Evolutionary conservation across 495 filamentous ascomycete species (phyloP).

Genomic region (Aspergillus funiculosus): DNA sequence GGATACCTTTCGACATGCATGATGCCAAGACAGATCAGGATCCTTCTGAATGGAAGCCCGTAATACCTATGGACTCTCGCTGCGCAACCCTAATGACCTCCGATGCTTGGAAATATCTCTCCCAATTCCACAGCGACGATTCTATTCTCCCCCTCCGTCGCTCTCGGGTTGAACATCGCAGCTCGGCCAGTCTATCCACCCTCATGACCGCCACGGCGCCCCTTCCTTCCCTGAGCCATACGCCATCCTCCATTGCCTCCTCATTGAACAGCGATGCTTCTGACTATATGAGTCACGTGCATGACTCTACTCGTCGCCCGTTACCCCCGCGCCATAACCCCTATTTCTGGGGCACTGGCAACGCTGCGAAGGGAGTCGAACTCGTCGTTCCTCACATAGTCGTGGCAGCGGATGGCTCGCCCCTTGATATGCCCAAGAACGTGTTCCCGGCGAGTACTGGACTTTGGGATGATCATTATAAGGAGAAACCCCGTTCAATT

Average conservation of each 20-base stretch:
- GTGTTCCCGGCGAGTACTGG: conserved; percentile 33
- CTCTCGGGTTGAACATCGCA: conserved; percentile 23
- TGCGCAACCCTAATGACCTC: conserved; percentile 28
- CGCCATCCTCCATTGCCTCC: conserved; percentile 43
- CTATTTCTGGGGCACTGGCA: conserved; percentile 29
- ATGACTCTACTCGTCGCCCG: conserved; percentile 33
- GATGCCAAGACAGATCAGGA: conserved; percentile 48
- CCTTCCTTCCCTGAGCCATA: conserved; percentile 35
- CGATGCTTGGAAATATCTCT: conserved; percentile 47
- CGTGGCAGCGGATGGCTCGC: conserved; percentile 15
- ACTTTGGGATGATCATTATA: conserved; percentile 26
- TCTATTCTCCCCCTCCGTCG: conserved; percentile 26
- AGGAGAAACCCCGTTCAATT: conserved; percentile 15
- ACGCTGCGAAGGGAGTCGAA: conserved; percentile 35
- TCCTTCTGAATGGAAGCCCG: conserved; percentile 55
- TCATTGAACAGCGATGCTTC: conserved; percentile 39
- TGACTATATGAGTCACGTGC: conserved; percentile 33
- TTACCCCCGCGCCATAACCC: conserved; percentile 41
- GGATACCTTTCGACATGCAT: conserved; percentile 41
- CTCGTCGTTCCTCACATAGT: conserved; percentile 39
- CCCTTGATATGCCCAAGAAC: conserved; percentile 15
- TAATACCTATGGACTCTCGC: conserved; percentile 29
- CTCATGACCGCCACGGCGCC: conserved; percentile 22
- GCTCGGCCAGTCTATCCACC: conserved; percentile 33
- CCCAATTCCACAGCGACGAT: conserved; percentile 40